Evolutionary conservation across 768 basidiomycete species (phyloP).

Genomic region (Clitopilus hobsonii): DNA sequence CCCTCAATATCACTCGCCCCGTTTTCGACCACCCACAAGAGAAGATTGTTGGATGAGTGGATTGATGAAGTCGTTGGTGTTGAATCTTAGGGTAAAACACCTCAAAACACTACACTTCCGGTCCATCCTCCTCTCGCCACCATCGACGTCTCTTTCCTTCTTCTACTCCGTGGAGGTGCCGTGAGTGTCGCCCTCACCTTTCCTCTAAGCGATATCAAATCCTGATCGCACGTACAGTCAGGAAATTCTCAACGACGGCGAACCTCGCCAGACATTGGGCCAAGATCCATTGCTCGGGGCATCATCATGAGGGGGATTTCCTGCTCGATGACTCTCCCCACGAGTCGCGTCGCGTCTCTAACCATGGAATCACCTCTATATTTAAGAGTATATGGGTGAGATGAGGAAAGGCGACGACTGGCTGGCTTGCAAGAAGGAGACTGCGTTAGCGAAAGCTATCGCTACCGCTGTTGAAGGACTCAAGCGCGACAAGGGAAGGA

Average conservation of each 20-base stretch:
- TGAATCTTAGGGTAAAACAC: too few species aligned
- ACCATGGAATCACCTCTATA: slow-evolving; percentile 78
- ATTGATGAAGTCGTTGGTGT: too few species aligned
- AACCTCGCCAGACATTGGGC: slow-evolving; percentile 60
- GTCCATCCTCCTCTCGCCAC: too few species aligned
- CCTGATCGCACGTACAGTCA: slow-evolving; percentile 19
- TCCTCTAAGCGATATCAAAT: not conserved
- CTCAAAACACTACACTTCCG: too few species aligned
- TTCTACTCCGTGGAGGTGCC: slow-evolving; percentile 50
- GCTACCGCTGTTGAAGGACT: not conserved
- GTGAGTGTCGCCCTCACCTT: slow-evolving; percentile 42
- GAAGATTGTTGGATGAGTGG: too few species aligned
- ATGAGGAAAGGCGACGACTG: slow-evolving; percentile 12
- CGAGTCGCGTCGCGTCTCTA: slow-evolving; percentile 60
- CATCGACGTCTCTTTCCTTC: too few species aligned
- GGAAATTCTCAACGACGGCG: slow-evolving; percentile 60
- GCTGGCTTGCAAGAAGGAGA: not conserved
- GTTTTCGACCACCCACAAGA: too few species aligned
- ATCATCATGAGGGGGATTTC: too few species aligned
- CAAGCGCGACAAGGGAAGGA: not conserved
- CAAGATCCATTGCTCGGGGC: too few species aligned
- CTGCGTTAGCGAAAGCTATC: not conserved
- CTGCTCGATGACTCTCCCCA: slow-evolving; percentile 53
- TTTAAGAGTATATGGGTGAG: slow-evolving; percentile 55
- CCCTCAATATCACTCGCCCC: too few species aligned